These are phyloP conservation scores for Tagetes patula DNA, from an alignment of 129 eudicot genomes.

Conservation along the genomic window DNA sequence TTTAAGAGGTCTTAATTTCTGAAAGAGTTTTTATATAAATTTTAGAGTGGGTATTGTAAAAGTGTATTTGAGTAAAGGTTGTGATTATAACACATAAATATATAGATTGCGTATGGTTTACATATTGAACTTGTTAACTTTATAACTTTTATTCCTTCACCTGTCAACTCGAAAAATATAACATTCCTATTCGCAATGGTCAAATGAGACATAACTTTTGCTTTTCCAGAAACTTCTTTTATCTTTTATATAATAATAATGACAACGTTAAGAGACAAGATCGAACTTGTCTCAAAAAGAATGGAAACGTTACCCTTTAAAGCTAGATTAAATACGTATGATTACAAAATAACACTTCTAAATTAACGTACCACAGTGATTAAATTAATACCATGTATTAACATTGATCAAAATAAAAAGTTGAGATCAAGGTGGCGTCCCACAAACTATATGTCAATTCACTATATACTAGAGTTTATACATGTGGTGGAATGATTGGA, in stretches of 20 bases:
- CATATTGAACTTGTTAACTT: no score
- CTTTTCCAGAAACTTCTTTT: constrained; percentile 3
- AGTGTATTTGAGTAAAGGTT: no score
- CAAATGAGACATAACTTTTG: background rate
- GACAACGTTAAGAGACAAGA: background rate
- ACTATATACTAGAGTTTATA: background rate
- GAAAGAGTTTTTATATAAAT: no score
- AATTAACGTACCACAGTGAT: background rate
- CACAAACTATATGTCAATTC: background rate
- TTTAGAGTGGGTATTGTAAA: no score
- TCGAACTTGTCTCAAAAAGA: background rate
- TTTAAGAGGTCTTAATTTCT: no score
- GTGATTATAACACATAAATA: no score
- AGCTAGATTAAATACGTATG: background rate
- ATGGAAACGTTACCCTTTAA: background rate
- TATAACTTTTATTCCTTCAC: no score
- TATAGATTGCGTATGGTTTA: no score
- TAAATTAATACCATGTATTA: background rate
- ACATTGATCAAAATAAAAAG: background rate
- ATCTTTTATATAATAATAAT: background rate
- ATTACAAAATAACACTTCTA: background rate
- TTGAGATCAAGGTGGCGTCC: background rate
- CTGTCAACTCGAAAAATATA: no score
- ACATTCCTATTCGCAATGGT: background rate
- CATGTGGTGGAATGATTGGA: no score